Evolutionary conservation across 352 stramenopile genomes (phyloP), one percentile per base, ranked within the genome.

Genomic region (Phytophthora lateralis): DNA sequence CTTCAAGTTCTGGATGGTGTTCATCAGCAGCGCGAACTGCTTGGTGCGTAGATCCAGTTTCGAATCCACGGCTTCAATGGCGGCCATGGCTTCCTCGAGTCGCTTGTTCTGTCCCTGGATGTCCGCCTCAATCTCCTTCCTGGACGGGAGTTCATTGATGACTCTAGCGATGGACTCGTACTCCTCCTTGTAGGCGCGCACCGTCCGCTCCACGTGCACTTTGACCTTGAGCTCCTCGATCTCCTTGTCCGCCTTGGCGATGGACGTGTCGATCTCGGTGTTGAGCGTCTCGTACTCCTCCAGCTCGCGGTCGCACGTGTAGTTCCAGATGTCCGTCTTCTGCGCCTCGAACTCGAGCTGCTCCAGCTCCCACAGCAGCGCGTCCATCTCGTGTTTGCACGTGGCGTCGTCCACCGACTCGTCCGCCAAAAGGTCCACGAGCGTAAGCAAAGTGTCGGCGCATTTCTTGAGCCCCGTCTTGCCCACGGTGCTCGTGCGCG

Each of bases 161-260:
- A 93, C 81, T 14, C 84, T 69, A 32, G 88, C 85, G 48, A 92
- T 86, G 15, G 82, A 90, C 62, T 96, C 88, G 69, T 96, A 96
- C 61, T 95, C 88, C 60, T 96, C 85, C 58, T 96, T 96, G 66
- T 95, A 95, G 27, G 78, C 78, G 7, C 85, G 81, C 17, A 95
- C 70, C 0, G 70, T 85, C 60, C 86, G 89, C 54, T 96, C 85
- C 21, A 83, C 73, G 38, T 83, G 78, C 49, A 96, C 81, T 27
- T 88, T 86, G 11, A 60, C 53, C 69, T 93, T 91, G 42, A 96
- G 80, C 45, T 85, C 60, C 46, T 94, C 76, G 37, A 96, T 96
- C 60, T 95, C 84, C 27, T 63, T 68, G 6, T 75, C 65, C 20
- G 85, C 85, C 37, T 82, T 85, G 27, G 44, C 50, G 49, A 96